Base-by-base conservation (phyloP, 2,329 filamentous ascomycete genomes). In the Rutstroemia sp. region DNA sequence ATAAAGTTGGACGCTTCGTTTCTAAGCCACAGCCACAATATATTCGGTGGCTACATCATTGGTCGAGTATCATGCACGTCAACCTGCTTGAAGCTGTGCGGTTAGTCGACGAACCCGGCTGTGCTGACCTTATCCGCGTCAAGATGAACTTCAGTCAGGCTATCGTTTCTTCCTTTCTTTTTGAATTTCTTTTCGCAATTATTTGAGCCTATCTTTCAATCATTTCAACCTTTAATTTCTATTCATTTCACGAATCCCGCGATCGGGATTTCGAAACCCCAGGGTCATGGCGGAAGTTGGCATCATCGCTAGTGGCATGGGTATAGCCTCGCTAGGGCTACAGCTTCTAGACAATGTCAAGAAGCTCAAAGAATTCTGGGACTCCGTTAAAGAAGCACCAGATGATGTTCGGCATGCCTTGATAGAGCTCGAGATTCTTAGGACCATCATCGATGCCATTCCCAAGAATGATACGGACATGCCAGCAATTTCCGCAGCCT, bases 361-460 rank as follows among this genome's bases (percentile, higher is more conserved):
- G 30, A 52, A 52, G n/a, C 17, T 45, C 4, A 52, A 52, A 52
- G 7, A 25, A 21, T 52, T 52, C 4, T 52, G 50, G 27, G 40
- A 46, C 2, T 7, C 27, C 4, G 25, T 52, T 3, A 36, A 52
- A 34, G 50, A 52, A n/a, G 40, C 50, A 9, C 27, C 50, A 5
- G 19, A 45, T 21, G 25, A 52, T 14, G 46, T 52, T 8, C 50
- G 17, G n/a, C 12, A 52, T 14, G 2, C 39, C 9, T 27, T 52
- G n/a, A 19, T 30, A 21, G 51, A 53, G 14, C 2, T 53, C 9
- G 51, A 53, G 6, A 47, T n/a, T 6, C 3, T 36, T 12, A 34
- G 23, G 25, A 8, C 27, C 12, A 7, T 52, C 4, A 23, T 52
- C 16, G 25, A 23, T 19, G 50, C 42, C 8, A 21, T 52, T 2